Conservation (phyloP, 441 rosid species). For the Pelargonium myrrhifolium region DNA sequence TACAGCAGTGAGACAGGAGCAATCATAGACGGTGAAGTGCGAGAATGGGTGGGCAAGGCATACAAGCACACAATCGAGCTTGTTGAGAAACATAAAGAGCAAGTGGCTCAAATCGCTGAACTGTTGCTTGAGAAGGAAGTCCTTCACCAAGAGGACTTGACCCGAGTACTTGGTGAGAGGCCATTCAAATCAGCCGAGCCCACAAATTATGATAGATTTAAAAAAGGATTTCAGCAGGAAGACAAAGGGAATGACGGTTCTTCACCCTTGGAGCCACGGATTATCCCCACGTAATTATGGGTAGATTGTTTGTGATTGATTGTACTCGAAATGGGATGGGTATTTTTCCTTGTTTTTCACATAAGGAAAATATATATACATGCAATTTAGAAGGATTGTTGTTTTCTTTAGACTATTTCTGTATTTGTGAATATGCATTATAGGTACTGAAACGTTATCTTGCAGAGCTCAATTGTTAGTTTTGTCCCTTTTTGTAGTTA, state of each 20-base stretch:
- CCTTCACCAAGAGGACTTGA: constrained; percentile 58
- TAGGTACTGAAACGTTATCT: neutral
- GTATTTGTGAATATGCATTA: neutral
- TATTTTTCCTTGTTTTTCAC: neutral
- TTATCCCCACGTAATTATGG: constrained; percentile 41
- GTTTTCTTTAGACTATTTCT: neutral
- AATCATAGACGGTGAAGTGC: constrained; percentile 52
- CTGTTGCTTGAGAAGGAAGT: constrained; percentile 60
- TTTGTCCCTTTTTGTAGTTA: no score
- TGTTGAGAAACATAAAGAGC: constrained; percentile 47
- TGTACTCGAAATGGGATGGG: neutral
- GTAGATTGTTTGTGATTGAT: neutral
- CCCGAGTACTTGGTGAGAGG: constrained; percentile 53
- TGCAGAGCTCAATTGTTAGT: neutral
- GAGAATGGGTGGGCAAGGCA: constrained; percentile 62
- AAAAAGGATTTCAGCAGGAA: constrained; percentile 46
- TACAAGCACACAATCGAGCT: constrained; percentile 41
- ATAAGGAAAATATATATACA: neutral
- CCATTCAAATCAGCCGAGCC: constrained; percentile 46
- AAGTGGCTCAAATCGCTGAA: constrained; percentile 57
- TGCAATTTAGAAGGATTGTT: neutral
- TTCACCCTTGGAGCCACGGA: constrained; percentile 55
- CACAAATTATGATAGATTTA: constrained; percentile 56
- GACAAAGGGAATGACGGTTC: constrained; percentile 36
- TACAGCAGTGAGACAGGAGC: constrained; percentile 70